Base-by-base conservation (phyloP, 257 asterid species). In the Solanum clarkiae region DNA sequence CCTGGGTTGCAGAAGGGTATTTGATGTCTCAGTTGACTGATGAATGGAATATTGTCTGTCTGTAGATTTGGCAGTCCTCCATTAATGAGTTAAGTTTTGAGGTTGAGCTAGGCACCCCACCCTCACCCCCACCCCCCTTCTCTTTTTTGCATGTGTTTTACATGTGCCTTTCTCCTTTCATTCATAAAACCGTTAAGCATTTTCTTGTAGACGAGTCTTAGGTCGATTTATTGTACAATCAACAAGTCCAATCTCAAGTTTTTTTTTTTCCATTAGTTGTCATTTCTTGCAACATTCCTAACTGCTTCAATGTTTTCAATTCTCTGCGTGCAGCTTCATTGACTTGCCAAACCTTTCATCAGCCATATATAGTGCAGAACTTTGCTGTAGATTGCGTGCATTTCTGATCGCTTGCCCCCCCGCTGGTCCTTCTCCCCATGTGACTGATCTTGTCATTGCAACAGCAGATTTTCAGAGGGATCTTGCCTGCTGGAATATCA, bases 371-470 rank as follows among this genome's bases (percentile, higher is more conserved):
- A 91, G 93, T 84, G 90, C 88, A 56, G 93, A 91, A 86, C 92
- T 91, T 24, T 89, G 93, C 87, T 85, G 84, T 83, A 91, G 93
- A 79, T 70, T 91, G 85, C 91, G 93, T n/a, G 88, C 91, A 55
- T 91, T 91, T 87, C 93, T 91, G 80, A 90, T 91, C n/a, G 92
- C 93, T 80, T 91, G 89, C 82, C 93, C 93, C 80, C 93, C 93
- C 10, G 75, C 92, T 1, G 91, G 92, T 24, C 93, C 93, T 65
- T 90, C 92, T 12, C 90, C 92, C 47, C 90, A 89, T 63, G 93
- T 91, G 45, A 89, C 91, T 20, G 93, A 87, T 26, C 92, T 91
- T 82, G 91, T 91, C 63, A 90, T 91, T 86, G 91, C 92, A 77
- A 88, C 93, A 60, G 90, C 93, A 54, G 93, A 91, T 84, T 89